Base-by-base conservation (phyloP, 2,329 filamentous ascomycete genomes). In the Aureobasidium sp. region DNA sequence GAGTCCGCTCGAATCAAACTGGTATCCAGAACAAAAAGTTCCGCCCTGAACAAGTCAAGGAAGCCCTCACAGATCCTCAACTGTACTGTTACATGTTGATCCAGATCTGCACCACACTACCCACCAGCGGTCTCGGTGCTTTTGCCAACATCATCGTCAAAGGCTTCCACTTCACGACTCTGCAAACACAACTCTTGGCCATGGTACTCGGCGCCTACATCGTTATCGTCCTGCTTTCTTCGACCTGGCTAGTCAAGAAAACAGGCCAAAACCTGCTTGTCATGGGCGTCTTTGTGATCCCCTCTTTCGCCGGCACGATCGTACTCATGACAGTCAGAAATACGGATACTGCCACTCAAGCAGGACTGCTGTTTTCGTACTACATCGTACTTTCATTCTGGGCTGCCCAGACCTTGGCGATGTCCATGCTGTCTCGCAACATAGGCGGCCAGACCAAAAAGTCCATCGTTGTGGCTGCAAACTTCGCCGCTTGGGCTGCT, bases 311-410 rank as follows among this genome's bases (percentile, higher is more conserved):
- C 51, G 88, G 88, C 58, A 90, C 87, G 1, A 85, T 89, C 58
- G 81, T 89, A 42, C 81, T 91, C 61, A 87, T 91, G 82, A 87
- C 84, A 0, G 80, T 91, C 8, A 73, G 81, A 26, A 86, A 87
- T 66, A 77, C 79, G 7, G 82, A 77, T 47, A 78, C 79, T 39
- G 73, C 80, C 9, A 85, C 84, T 41, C 82, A 87, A 72, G 80
- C 86, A 32, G 88, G 88, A 6, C 79, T 91, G 0, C 76, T 91
- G 15, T 83, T 91, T 68, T 83, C 80, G 69, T 91, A 91, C 78
- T 91, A 91, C 75, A 87, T 91, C 64, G 87, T 85, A 0, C 79
- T 90, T 20, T 89, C 86, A 5, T 91, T 91, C 80, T 91, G 87
- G 87, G 86, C 87, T 0, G 87, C 87, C 0, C 68, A 71, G 44